phyloP scores from a whole-genome alignment of 2,329 filamentous ascomycete genomes.

The Phaeophleospora eucalypticola region DNA sequence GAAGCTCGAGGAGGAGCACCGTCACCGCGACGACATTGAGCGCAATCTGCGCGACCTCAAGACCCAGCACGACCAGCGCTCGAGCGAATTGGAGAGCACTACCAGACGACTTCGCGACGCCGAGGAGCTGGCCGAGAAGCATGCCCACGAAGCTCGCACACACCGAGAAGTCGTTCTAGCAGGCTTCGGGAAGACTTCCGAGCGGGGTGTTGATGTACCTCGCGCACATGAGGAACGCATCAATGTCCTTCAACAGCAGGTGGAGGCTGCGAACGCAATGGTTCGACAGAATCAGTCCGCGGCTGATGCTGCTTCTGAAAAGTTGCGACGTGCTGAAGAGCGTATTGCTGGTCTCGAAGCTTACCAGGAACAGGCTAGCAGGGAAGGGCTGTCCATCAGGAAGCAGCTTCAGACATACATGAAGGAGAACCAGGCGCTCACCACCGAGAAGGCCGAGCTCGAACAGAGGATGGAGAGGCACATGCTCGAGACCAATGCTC shows the following conservation, averaged over 20 bases:
- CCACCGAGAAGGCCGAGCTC: slow-evolving; percentile 74
- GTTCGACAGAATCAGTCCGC: slow-evolving; percentile 86
- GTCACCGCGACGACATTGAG: slow-evolving; percentile 70
- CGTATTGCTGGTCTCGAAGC: slow-evolving; percentile 93
- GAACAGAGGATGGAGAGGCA: slow-evolving; percentile 78
- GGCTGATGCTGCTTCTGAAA: slow-evolving; percentile 80
- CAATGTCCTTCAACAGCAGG: slow-evolving; percentile 70
- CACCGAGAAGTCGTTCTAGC: slow-evolving; percentile 79
- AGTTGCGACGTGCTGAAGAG: slow-evolving; percentile 87
- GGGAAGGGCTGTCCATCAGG: slow-evolving; percentile 84
- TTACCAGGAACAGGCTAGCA: slow-evolving; percentile 94
- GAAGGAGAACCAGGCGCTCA: slow-evolving; percentile 76
- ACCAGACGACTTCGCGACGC: slow-evolving; percentile 74
- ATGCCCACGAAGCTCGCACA: slow-evolving; percentile 79
- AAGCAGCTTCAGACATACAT: slow-evolving; percentile 83
- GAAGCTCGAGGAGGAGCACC: slow-evolving; percentile 77
- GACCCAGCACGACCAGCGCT: slow-evolving; percentile 76
- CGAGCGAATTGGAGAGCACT: slow-evolving; percentile 69
- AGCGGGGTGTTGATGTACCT: slow-evolving; percentile 49
- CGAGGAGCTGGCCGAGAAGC: slow-evolving; percentile 81
- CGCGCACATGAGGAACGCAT: slow-evolving; percentile 63
- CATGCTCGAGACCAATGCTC: slow-evolving; percentile 89
- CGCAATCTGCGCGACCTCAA: slow-evolving; percentile 71
- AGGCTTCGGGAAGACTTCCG: slow-evolving; percentile 70
- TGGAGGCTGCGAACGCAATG: slow-evolving; percentile 71